Percentiles rank a stretch among this genome's conserved stretches.
Conservation (phyloP, 257 asterid genomes). For the Linderniella brevidens region DNA sequence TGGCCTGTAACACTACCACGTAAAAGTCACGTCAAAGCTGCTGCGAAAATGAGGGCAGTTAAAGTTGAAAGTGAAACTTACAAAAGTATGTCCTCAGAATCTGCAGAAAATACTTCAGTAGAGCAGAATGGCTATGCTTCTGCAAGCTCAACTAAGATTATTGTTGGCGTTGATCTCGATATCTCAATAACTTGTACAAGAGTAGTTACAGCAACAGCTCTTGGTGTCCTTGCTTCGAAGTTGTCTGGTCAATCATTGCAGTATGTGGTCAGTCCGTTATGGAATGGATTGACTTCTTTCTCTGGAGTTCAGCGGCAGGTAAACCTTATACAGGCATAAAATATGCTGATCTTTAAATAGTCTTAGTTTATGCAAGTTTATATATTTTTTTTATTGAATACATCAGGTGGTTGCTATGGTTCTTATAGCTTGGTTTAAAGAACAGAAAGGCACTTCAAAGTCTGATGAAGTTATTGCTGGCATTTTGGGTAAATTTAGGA, state of each 20-base stretch:
- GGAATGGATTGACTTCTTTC: constrained; percentile 70
- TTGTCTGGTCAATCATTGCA: constrained; percentile 44
- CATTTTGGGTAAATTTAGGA: constrained; percentile 50
- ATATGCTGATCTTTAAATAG: neutral
- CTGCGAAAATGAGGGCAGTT: constrained; percentile 92
- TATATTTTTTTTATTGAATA: constrained; percentile 13
- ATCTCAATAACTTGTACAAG: constrained; percentile 78
- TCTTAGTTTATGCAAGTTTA: constrained; percentile 1
- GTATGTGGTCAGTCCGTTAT: constrained; percentile 54
- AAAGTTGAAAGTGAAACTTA: constrained; percentile 41
- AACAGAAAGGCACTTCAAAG: constrained; percentile 29
- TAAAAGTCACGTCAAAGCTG: constrained; percentile 90
- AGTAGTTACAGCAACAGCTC: constrained; percentile 75
- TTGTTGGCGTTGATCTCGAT: constrained; percentile 90
- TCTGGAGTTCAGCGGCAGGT: constrained; percentile 99
- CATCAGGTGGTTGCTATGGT: constrained; percentile 86
- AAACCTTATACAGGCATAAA: constrained; percentile 8
- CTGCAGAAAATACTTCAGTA: constrained; percentile 24
- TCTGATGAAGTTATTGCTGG: constrained; percentile 31
- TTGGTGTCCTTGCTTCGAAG: constrained; percentile 80
- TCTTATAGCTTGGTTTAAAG: constrained; percentile 88
- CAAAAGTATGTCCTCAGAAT: constrained; percentile 27
- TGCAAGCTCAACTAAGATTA: constrained; percentile 42
- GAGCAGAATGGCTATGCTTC: constrained; percentile 58
- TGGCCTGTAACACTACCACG: constrained; percentile 97